Conservation (phyloP, 768 basidiomycete genomes). For the Termitomyces sp. region DNA sequence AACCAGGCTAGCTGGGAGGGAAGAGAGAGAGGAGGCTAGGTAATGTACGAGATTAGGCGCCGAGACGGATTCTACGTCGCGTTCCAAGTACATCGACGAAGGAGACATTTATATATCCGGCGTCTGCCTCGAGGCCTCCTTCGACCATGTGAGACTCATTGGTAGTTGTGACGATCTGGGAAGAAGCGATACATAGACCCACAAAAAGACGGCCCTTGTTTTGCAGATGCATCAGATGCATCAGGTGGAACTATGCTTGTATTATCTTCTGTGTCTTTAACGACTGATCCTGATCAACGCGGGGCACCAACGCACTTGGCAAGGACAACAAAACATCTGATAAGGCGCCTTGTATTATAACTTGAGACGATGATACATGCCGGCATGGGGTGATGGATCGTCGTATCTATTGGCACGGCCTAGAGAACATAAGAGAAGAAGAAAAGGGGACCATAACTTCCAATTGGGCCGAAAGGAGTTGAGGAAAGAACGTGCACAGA, state of each 20-base stretch:
- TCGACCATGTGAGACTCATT: not conserved
- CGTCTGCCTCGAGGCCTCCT: not conserved
- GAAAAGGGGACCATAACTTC: not conserved
- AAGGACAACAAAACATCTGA: not conserved
- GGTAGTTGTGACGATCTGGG: too few species aligned
- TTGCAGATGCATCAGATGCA: not conserved
- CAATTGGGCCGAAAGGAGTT: not conserved
- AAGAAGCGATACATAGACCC: not conserved
- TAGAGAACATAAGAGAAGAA: not conserved
- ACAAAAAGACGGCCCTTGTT: not conserved
- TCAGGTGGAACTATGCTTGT: not conserved
- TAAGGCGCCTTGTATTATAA: not conserved
- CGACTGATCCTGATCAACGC: not conserved
- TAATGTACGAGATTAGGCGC: not conserved
- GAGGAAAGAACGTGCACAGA: not conserved
- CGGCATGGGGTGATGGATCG: not conserved
- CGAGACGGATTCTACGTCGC: not conserved
- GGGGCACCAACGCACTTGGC: not conserved
- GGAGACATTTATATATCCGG: constrained; percentile 6
- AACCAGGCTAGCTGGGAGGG: not conserved
- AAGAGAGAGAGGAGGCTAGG: not conserved
- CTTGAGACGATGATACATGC: not conserved
- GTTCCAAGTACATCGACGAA: not conserved
- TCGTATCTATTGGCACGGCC: not conserved
- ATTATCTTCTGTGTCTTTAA: not conserved